Base-by-base conservation (phyloP, 495 filamentous ascomycete species). In the Penicillium daleae region DNA sequence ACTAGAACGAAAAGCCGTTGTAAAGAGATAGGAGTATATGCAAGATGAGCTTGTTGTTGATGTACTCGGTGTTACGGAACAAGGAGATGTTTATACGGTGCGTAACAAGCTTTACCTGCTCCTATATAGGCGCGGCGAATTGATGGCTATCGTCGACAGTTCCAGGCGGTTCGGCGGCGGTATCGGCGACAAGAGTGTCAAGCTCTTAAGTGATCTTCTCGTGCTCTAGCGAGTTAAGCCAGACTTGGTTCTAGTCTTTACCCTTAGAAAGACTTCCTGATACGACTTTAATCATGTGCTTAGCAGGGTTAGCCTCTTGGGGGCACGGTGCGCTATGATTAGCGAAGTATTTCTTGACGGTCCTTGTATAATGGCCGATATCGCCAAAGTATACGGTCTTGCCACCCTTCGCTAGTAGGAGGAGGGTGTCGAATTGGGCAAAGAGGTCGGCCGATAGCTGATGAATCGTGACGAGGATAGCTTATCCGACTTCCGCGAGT, bases 221-320 rank as follows among this genome's bases (percentile, higher is more conserved):
- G 26, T 77, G 70, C 42, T 88, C 80, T 1, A 80, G 67, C 1
- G 86, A 88, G 24, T 84, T 81, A n/a, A 80, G 74, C 88, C 89
- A 91, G 62, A 88, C 79, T 49, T 87, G 77, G 65, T 85, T 78
- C 88, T 88, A 90, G 66, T 89, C 80, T 31, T 82, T 72, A 32
- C 68, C 73, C 37, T 78, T 76, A 51, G 22, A 24, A 27, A 51
- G 15, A 68, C 66, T 9, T 29, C 56, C 62, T 74, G 40, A 70
- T 54, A 93, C 93, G 56, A 91, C 89, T 65, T 96, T 91, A 37
- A 97, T 82, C 90, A 97, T 96, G 86, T 90, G 93, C 71, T 97
- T 93, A 19, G 93, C 93, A 31, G 92, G 91, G 59, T 83, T 97
- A 21, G 89, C 87, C 12, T 88, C 85, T 2, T 76, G 61, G 2